A percentile compares a stretch with the other conserved stretches of the same genome.
phyloP scores from a whole-genome alignment of 495 filamentous ascomycete species.

The Emericellopsis terricola region DNA sequence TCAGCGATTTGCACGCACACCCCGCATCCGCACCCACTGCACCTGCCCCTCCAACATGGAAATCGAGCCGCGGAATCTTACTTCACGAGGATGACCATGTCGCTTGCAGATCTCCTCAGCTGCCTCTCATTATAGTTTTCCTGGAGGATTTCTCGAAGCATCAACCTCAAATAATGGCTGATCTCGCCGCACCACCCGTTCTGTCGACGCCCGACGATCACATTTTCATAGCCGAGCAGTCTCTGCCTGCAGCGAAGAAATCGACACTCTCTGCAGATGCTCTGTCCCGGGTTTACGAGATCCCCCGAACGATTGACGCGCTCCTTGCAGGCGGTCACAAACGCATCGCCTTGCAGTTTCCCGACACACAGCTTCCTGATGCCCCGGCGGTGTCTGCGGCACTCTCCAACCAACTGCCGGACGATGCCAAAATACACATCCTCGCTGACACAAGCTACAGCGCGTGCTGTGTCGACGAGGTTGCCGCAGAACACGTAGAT shows the following conservation, averaged over 20 bases:
- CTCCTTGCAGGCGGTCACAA: conserved; percentile 51
- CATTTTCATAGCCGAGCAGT: conserved; percentile 45
- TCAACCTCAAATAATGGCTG: not conserved
- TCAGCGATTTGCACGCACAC: too few relatives aligned
- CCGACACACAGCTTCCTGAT: conserved; percentile 77
- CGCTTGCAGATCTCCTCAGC: too few relatives aligned
- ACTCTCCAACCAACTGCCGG: conserved; percentile 38
- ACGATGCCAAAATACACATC: conserved; percentile 46
- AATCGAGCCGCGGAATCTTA: too few relatives aligned
- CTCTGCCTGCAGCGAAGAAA: conserved; percentile 14
- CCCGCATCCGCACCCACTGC: too few relatives aligned
- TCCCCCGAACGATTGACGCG: conserved; percentile 60
- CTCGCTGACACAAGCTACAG: conserved; percentile 94
- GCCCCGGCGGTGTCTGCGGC: conserved; percentile 61
- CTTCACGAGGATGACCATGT: too few relatives aligned
- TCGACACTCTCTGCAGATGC: conserved; percentile 44
- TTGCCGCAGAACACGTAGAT: conserved; percentile 84
- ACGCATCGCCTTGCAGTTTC: conserved; percentile 82
- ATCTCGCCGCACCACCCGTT: conserved; percentile 4
- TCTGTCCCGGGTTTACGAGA: conserved; percentile 66
- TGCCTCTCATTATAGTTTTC: too few relatives aligned
- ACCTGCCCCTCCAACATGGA: too few relatives aligned
- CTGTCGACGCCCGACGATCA: conserved; percentile 80
- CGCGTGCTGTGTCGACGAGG: conserved; percentile 91
- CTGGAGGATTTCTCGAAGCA: too few relatives aligned